Base-by-base conservation (phyloP, 225 moss, liverwort and hornwort species). In the Takakia lepidozioides region DNA sequence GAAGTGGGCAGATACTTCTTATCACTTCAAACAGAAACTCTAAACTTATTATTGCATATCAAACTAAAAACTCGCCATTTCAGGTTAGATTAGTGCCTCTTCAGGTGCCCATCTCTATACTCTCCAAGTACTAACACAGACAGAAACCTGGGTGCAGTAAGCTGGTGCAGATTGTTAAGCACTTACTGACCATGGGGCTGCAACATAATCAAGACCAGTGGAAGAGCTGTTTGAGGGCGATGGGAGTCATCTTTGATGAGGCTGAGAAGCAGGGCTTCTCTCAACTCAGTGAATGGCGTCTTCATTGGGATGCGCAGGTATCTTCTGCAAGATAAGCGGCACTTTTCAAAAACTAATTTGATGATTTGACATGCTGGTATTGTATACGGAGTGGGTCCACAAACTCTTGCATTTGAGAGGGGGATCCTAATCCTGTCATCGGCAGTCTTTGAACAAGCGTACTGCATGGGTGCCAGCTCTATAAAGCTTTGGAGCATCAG, bases 281-380 rank as follows among this genome's bases (percentile, higher is more conserved):
- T 1, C 54, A 62, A 19, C 56, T 62, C 19, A 45, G 48, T 38
- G 68, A 69, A 19, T 69, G 62, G 68, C 68, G 56, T 3, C 38
- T 37, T 17, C 62, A 69, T 51, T 69, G 68, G 68, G 68, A 70
- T 43, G 46, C 48, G n/a, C 63, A 70, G 63, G 70, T 63, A n/a
- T n/a, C n/a, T n/a, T n/a, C n/a, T n/a, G n/a, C n/a, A n/a, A n/a
- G n/a, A n/a, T n/a, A n/a, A n/a, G n/a, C n/a, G n/a, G n/a, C n/a
- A n/a, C n/a, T n/a, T n/a, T n/a, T n/a, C n/a, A n/a, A n/a, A n/a
- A n/a, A n/a, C n/a, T n/a, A n/a, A n/a, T n/a, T n/a, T 34, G 7
- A 32, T 37, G 36, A 37, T 9, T 8, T 44, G 7, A 6, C 15
- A 8, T 44, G 15, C 20, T n/a, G n/a, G n/a, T n/a, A 29, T 49